Percentiles rank a stretch among this genome's conserved stretches.
Conservation (phyloP, 257 asterid genomes). For the Solanum clarkiae region DNA sequence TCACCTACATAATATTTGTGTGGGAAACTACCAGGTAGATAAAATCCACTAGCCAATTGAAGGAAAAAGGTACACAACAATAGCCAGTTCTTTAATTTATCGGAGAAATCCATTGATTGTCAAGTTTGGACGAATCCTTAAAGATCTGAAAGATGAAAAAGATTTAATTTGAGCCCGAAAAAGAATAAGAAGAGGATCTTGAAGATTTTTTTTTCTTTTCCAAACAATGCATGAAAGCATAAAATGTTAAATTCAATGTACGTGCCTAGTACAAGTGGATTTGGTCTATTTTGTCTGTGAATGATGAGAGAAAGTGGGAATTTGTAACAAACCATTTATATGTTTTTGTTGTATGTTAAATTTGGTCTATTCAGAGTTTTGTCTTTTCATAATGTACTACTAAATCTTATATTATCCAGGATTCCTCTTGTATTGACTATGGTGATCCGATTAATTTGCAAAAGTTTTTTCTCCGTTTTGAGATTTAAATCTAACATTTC, state of each 20-base stretch:
- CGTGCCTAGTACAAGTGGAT: not conserved
- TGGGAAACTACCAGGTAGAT: slow-evolving; percentile 20
- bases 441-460: fast-evolving
- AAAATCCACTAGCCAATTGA: slow-evolving; percentile 1
- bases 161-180: not conserved
- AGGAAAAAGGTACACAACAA: not conserved
- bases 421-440: not conserved
- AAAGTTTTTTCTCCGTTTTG: not conserved
- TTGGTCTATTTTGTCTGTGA: not conserved
- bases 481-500: not conserved
- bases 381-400: not conserved
- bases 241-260: not conserved
- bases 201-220: not conserved
- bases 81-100: not conserved
- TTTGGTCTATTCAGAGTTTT: not conserved
- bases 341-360: not conserved
- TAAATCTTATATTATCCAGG: not conserved
- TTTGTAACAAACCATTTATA: not conserved
- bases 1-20: slow-evolving; percentile 11
- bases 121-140: not conserved
- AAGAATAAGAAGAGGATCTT: not conserved
- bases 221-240: not conserved
- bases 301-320: not conserved
- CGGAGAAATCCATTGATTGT: slow-evolving; percentile 1
- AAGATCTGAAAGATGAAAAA: not conserved